Percentiles rank a stretch among this genome's conserved stretches.
Conservation (phyloP, 202 grass and related monocot species). For the Tripidium arundinaceum region DNA sequence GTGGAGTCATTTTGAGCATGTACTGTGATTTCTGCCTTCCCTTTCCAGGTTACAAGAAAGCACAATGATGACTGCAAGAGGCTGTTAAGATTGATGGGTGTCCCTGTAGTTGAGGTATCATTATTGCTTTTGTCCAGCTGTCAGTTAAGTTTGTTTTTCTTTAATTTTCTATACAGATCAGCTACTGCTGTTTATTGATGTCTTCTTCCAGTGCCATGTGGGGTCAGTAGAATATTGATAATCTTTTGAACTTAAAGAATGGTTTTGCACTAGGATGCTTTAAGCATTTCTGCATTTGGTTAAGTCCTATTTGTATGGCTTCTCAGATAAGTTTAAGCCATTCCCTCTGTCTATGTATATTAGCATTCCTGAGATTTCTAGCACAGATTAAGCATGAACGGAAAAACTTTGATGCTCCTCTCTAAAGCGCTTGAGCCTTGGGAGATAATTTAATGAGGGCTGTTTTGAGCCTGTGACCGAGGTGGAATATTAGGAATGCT, state of each 20-base stretch:
- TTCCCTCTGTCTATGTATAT: background rate
- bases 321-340: conserved; percentile 4
- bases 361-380: background rate
- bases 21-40: background rate
- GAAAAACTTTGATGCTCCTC: background rate
- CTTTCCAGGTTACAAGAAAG: conserved; percentile 64
- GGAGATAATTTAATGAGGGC: background rate
- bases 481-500: background rate
- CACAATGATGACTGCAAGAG: conserved; percentile 90
- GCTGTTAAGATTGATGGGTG: conserved; percentile 81
- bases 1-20: background rate
- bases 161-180: background rate
- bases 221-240: background rate
- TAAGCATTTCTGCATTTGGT: conserved; percentile 5
- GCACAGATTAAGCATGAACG: background rate
- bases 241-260: conserved; percentile 13
- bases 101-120: conserved; percentile 79
- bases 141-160: background rate
- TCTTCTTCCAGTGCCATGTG: conserved; percentile 7
- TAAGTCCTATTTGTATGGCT: conserved; percentile 1
- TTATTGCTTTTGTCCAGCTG: conserved; percentile 15
- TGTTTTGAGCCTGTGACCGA: background rate
- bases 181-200: background rate
- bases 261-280: background rate
- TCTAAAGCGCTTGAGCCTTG: background rate